phyloP scores from a whole-genome alignment of 2,329 filamentous ascomycete species.

The Geosmithia morbida region DNA sequence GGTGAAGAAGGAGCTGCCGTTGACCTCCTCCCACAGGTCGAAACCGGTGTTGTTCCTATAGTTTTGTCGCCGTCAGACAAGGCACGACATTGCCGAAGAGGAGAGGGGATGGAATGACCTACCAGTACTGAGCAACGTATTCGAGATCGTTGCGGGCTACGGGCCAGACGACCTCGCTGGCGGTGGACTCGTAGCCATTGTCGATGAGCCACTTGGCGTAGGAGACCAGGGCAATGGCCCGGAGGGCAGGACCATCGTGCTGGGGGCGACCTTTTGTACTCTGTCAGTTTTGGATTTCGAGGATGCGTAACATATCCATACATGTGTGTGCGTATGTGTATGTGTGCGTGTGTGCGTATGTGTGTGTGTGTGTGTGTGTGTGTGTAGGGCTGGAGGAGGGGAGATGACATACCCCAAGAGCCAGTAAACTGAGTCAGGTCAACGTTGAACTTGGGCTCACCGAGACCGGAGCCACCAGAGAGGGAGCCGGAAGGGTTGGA shows the following conservation, averaged over 20 bases:
- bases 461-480: constrained; percentile 41
- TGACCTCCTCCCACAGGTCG: constrained; percentile 76
- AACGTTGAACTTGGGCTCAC: constrained; percentile 60
- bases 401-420: constrained; percentile 35
- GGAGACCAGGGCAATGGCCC: constrained; percentile 57
- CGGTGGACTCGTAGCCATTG: constrained; percentile 48
- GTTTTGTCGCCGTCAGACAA: background rate
- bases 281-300: background rate
- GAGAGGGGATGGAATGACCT: background rate
- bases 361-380: background rate
- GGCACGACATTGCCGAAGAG: background rate
- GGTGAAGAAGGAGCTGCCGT: constrained; percentile 69
- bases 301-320: background rate
- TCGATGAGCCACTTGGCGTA: constrained; percentile 60
- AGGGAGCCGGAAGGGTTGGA: constrained; percentile 53
- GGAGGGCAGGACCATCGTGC: constrained; percentile 62
- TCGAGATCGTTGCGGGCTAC: constrained; percentile 61
- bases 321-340: no score
- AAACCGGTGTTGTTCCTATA: constrained; percentile 49
- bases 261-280: constrained; percentile 9
- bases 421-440: constrained; percentile 50
- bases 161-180: constrained; percentile 49
- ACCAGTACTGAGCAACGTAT: constrained; percentile 62
- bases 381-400: background rate
- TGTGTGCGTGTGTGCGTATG: background rate